phyloP scores from a whole-genome alignment of 257 asterid genomes.

The Solanum chmielewskii region DNA sequence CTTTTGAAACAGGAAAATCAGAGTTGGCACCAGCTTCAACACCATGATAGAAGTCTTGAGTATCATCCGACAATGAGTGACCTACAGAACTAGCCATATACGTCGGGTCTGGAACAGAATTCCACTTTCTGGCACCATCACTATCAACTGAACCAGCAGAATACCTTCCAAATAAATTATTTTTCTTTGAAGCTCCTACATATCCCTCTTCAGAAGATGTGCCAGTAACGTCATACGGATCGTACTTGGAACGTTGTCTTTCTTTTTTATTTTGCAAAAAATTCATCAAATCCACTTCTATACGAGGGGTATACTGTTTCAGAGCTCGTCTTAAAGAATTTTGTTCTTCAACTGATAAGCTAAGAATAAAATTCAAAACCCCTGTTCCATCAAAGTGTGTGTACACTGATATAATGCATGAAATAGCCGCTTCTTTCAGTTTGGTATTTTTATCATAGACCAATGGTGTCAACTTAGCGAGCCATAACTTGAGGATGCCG shows the following conservation, averaged over 20 bases:
- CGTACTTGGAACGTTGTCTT: conserved; percentile 74
- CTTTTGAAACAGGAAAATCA: conserved; percentile 34
- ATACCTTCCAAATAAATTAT: conserved; percentile 71
- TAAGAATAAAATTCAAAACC: conserved; percentile 76
- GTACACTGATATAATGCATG: conserved; percentile 84
- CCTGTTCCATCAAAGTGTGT: conserved; percentile 74
- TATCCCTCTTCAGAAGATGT: conserved; percentile 93
- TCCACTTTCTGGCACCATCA: conserved; percentile 89
- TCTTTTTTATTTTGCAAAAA: conserved; percentile 92
- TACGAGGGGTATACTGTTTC: conserved; percentile 96
- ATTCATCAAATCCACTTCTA: conserved; percentile 96
- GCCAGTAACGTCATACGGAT: conserved; percentile 79
- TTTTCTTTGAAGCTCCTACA: conserved; percentile 55
- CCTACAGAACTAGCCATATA: conserved; percentile 17
- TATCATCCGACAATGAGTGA: conserved; percentile 42
- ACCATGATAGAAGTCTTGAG: conserved; percentile 33
- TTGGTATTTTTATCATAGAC: conserved; percentile 88
- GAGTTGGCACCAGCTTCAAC: conserved; percentile 36
- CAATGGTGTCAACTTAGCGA: conserved; percentile 79
- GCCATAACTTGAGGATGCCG: conserved; percentile 95
- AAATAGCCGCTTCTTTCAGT: conserved; percentile 86
- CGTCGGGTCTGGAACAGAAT: conserved; percentile 27
- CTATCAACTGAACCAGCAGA: conserved; percentile 87
- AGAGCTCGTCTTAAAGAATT: conserved; percentile 91
- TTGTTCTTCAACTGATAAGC: conserved; percentile 94